Percentiles rank a stretch among this genome's conserved stretches.
Conservation (phyloP, 257 asterid species). For the Solanum chmielewskii region DNA sequence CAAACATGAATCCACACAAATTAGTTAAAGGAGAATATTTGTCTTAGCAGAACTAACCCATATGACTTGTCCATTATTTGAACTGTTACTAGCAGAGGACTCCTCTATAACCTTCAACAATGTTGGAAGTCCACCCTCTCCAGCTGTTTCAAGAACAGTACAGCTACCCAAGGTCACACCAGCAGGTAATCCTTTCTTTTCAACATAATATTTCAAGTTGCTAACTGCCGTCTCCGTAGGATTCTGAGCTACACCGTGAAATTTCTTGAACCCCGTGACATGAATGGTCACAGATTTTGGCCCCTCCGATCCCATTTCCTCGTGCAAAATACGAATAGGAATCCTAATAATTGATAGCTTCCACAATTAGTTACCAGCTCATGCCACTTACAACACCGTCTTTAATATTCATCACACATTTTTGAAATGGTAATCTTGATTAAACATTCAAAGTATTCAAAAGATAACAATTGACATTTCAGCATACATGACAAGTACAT, state of each 20-base stretch:
- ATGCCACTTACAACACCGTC: not conserved
- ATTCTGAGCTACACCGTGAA: conserved; percentile 42
- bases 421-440: not conserved
- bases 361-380: not conserved
- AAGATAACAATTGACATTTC: not conserved
- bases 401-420: not conserved
- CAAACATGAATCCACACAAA: not conserved
- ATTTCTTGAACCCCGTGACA: conserved; percentile 59
- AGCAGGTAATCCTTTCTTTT: conserved; percentile 25
- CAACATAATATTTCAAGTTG: conserved; percentile 28
- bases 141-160: conserved; percentile 50
- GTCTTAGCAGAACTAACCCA: conserved; percentile 34
- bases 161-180: conserved; percentile 38
- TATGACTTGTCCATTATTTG: conserved; percentile 22
- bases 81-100: conserved; percentile 3
- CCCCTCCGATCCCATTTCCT: conserved; percentile 54
- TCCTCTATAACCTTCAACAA: conserved; percentile 45
- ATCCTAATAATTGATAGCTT: conserved; percentile 2
- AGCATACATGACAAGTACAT: not conserved
- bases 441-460: not conserved
- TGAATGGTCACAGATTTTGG: conserved; percentile 28
- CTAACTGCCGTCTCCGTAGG: conserved; percentile 37
- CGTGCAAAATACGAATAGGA: not conserved
- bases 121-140: conserved; percentile 33
- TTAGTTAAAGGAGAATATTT: not conserved